Conservation (phyloP, 176 grass and related monocot genomes). For the Urochloa ruziziensis region DNA sequence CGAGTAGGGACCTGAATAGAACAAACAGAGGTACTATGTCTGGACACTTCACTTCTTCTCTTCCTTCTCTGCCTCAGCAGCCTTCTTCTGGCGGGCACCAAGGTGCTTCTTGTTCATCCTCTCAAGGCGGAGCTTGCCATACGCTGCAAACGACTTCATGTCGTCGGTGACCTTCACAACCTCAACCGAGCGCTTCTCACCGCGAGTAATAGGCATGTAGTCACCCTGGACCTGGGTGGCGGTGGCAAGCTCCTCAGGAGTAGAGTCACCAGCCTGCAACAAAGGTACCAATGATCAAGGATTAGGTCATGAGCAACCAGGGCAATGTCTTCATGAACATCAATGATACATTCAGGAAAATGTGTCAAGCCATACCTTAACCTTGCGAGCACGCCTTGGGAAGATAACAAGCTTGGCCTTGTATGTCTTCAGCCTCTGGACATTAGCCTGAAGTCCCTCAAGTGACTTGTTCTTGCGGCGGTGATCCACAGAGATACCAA, state of each 20-base stretch:
- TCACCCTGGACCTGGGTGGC: slow-evolving; percentile 79
- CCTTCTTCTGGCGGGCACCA: slow-evolving; percentile 65
- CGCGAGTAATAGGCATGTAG: slow-evolving; percentile 75
- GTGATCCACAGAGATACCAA: slow-evolving; percentile 84
- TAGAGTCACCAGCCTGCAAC: slow-evolving; percentile 78
- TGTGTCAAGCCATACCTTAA: slow-evolving; percentile 45
- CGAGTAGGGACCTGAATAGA: too few species aligned
- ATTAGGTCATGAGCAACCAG: background rate
- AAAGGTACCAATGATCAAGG: background rate
- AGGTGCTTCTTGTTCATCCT: slow-evolving; percentile 73
- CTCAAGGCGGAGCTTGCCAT: slow-evolving; percentile 76
- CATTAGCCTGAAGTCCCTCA: slow-evolving; percentile 71
- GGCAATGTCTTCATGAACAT: background rate
- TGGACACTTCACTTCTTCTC: slow-evolving; percentile 69
- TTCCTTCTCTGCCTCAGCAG: slow-evolving; percentile 74
- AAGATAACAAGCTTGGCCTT: slow-evolving; percentile 89
- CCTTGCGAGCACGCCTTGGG: slow-evolving; percentile 69
- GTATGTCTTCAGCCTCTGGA: slow-evolving; percentile 79
- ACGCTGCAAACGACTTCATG: slow-evolving; percentile 85
- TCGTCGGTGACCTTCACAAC: slow-evolving; percentile 83
- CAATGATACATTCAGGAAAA: background rate
- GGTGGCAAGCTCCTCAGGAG: slow-evolving; percentile 76
- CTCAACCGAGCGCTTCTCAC: slow-evolving; percentile 61
- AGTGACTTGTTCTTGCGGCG: slow-evolving; percentile 77
- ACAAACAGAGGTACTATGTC: background rate